These are phyloP conservation scores for Paramyrothecium sp. DNA, from an alignment of 2,329 filamentous ascomycete species.

Conservation along the genomic window DNA sequence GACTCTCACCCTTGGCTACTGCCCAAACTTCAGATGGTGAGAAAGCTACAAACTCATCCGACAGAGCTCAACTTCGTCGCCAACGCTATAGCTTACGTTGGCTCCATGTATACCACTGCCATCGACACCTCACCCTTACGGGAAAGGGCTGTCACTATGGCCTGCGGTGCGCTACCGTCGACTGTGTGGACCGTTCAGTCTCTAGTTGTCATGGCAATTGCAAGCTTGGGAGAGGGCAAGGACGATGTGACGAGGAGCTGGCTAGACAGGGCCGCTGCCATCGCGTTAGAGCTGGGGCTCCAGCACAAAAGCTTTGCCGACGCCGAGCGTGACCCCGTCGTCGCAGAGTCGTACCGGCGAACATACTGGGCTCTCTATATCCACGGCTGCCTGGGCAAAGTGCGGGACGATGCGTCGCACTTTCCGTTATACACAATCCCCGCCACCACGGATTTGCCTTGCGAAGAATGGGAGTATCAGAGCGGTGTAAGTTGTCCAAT, in stretches of 20 bases:
- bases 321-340: conserved; percentile 6
- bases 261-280: conserved; percentile 9
- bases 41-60: conserved; percentile 4
- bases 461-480: conserved; percentile 20
- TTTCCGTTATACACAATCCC: conserved; percentile 8
- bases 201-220: conserved; percentile 15
- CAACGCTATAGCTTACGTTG: conserved; percentile 15
- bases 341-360: conserved; percentile 20
- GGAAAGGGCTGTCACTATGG: conserved; percentile 13
- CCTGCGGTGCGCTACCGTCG: conserved; percentile 4
- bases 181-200: conserved; percentile 20
- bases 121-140: conserved; percentile 9
- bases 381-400: conserved; percentile 14
- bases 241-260: neutral
- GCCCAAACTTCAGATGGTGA: conserved; percentile 11
- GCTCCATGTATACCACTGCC: conserved; percentile 13
- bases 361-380: conserved; percentile 21
- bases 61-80: conserved; percentile 8
- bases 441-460: conserved; percentile 17
- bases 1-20: conserved; percentile 18
- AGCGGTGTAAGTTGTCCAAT: conserved; percentile 9
- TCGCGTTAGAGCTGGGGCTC: conserved; percentile 14
- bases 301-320: conserved; percentile 16
- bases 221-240: conserved; percentile 11
- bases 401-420: conserved; percentile 9